A percentile compares a stretch with the other conserved stretches of the same genome.
Evolutionary conservation across 2,329 filamentous ascomycete species (phyloP).

Genomic region (Xylaria hypoxylon): DNA sequence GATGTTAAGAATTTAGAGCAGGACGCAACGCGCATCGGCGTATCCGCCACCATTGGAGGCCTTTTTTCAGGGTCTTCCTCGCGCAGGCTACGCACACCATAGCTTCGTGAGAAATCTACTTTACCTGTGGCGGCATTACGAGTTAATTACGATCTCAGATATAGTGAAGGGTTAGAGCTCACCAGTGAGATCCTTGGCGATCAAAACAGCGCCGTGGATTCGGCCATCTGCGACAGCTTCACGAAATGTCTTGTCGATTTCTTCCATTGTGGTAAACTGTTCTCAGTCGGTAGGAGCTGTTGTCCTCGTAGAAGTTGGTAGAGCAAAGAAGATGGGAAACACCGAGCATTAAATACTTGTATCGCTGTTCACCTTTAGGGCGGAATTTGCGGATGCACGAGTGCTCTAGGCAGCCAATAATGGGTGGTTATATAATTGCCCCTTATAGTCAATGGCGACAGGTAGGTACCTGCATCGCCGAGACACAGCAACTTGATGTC

Average conservation of each 20-base stretch:
- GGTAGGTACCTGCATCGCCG: not conserved
- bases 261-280: constrained; percentile 27
- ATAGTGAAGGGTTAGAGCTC: constrained; percentile 2
- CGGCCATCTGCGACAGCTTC: constrained; percentile 37
- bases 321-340: not conserved
- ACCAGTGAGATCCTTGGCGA: constrained; percentile 39
- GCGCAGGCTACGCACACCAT: constrained; percentile 38
- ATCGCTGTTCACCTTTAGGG: not conserved
- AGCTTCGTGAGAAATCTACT: constrained; percentile 36
- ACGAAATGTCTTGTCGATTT: constrained; percentile 32
- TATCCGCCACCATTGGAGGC: constrained; percentile 34
- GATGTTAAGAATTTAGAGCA: constrained; percentile 37
- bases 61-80: constrained; percentile 34
- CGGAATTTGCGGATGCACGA: not conserved
- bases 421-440: not conserved
- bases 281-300: not conserved
- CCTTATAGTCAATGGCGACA: not conserved
- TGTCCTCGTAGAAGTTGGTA: not conserved
- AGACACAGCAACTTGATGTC: not conserved
- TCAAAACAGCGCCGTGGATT: constrained; percentile 37
- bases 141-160: constrained; percentile 3
- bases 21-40: constrained; percentile 37
- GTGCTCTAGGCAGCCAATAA: constrained; percentile 3
- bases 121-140: constrained; percentile 25
- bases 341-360: not conserved